Evolutionary conservation across 2,329 filamentous ascomycete genomes (phyloP), one percentile per base, ranked within the genome.

Genomic region (Xylaria sp.): DNA sequence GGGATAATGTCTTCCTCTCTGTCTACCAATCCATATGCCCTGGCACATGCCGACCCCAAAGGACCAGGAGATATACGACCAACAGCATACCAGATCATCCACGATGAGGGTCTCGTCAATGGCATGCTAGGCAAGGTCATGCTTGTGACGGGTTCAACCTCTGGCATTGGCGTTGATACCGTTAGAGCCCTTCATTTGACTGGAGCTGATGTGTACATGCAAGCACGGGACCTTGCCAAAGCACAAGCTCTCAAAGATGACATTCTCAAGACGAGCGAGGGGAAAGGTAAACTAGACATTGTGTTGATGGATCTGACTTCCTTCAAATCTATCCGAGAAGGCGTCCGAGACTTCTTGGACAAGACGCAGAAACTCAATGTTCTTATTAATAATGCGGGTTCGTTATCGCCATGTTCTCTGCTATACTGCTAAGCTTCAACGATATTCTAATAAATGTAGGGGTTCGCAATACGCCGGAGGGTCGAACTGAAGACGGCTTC

Each of bases 221-320:
- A 61, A 46, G 66, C 60, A 9, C 66, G 66, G 23, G 51, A 69
- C 57, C n/a, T 46, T 8, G 48, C 39, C 6, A 69, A 69, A 23
- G 62, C 56, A 25, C 18, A 65, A 41, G 13, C n/a, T 9, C 56
- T 65, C 8, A 56, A 46, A 1, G 25, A 23, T 18, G 48, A 65
- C 3, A 69, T 69, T 4, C 50, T 69, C 10, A n/a, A 15, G 2
- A 34, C 55, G 2, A 64, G 62, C 20, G 54, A 55, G 28, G 62
- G 62, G 13, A 55, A 50, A 23, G 66, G 65, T 1, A 70, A 66
- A 15, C 59, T 71, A 13, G 67, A 70, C 1, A 44, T 74, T 39
- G 50, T 74, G 8, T 34, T 68, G 39, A 66, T 74, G 46, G 70
- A 74, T 41, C 55, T 74, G 5, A 60, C 34, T 34, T 73, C 71